Evolutionary conservation across 345 rosid genomes (phyloP).

Genomic region (Corymbia maculata): DNA sequence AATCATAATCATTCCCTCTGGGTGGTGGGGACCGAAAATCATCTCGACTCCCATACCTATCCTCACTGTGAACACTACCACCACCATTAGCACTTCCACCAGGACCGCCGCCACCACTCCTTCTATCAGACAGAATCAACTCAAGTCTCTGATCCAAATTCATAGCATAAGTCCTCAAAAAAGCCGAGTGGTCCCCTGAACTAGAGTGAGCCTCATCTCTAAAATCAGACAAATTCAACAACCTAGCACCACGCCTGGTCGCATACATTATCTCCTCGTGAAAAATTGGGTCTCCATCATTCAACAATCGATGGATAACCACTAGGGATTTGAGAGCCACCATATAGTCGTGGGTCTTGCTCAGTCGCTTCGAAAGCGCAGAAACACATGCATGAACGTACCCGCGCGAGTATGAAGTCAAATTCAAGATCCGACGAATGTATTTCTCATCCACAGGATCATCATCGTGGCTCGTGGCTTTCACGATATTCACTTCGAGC

Average conservation of each 20-base stretch:
- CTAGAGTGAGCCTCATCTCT: constrained; percentile 78
- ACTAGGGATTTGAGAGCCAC: constrained; percentile 68
- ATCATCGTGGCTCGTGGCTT: constrained; percentile 82
- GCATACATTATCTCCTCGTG: constrained; percentile 61
- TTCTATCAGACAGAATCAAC: constrained; percentile 42
- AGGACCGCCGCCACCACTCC: not conserved
- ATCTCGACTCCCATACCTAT: constrained; percentile 26
- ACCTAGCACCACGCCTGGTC: constrained; percentile 57
- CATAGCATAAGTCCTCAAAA: constrained; percentile 57
- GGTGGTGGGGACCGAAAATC: constrained; percentile 74
- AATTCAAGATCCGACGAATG: constrained; percentile 44
- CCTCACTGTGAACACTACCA: constrained; percentile 23
- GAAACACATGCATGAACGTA: constrained; percentile 59
- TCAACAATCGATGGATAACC: constrained; percentile 57
- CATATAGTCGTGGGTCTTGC: constrained; percentile 79
- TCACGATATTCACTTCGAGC: constrained; percentile 78
- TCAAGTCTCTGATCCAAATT: constrained; percentile 63
- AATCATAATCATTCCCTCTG: constrained; percentile 26
- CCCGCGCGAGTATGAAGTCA: constrained; percentile 47
- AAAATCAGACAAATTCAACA: constrained; percentile 70
- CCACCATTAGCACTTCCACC: constrained; percentile 13
- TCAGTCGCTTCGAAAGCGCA: constrained; percentile 48
- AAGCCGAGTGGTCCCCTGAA: constrained; percentile 78
- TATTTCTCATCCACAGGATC: constrained; percentile 79
- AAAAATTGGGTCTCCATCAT: constrained; percentile 53